Base-by-base conservation (phyloP, 2,329 filamentous ascomycete species). In the Penicillium corylophilum region DNA sequence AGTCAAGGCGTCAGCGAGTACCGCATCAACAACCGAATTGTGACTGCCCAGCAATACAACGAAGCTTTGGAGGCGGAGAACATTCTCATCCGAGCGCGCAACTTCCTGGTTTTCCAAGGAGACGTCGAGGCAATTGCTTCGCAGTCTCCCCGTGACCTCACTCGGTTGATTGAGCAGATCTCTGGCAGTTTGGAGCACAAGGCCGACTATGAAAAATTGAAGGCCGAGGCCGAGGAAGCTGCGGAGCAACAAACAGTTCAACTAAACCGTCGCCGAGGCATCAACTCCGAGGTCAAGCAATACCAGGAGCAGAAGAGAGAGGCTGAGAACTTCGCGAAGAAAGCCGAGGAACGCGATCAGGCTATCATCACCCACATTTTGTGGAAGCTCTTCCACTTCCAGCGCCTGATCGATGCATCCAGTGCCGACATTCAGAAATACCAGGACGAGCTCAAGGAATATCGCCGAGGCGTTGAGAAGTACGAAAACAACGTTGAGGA, bases 61-160 rank as follows among this genome's bases (percentile, higher is more conserved):
- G 88, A 93, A 52, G 86, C 90, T 2, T 81, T 99, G 13, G 94
- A 99, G 71, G 79, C 85, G 18, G 93, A 99, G 71, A 96, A 96
- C 65, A 99, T 99, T 60, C 77, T 99, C 54, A 97, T 99, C 78
- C 97, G 96, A 73, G 94, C 94, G 29, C 85, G 94, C 60, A 99
- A 99, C 69, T 99, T 99, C 70, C 82, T 99, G 5, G 94, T 99
- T 31, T 99, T 99, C 71, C 94, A 99, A 72, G 95, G 94, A 60
- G 94, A 99, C 69, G 93, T 99, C 16, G 94, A 99, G 72, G 89
- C 91, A 22, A 96, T 99, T 66, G 95, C 94, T 2, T 91, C 91
- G 7, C 94, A 97, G 70, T 95, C 91, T 1, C 91, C 94, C 0
- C 92, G 91, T 63, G 94, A 97, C 65, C 82, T 99, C 35, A 99